Evolutionary conservation across 805 yeast genomes (phyloP).

Genomic region (Yarrowia sp.): DNA sequence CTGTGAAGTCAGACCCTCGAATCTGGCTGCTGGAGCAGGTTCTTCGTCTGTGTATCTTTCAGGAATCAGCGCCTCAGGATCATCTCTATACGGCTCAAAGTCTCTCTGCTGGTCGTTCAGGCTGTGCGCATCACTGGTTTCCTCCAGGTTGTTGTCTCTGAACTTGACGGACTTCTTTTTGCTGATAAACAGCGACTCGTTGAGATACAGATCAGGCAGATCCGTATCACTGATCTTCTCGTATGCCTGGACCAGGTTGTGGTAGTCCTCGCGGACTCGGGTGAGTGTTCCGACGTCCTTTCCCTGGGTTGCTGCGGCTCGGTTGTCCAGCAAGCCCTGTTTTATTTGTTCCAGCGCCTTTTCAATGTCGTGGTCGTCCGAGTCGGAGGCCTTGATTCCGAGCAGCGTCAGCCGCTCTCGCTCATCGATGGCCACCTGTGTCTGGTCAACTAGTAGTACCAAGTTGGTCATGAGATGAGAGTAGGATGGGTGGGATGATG

Average conservation of each 20-base stretch:
- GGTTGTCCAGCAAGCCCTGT: slow-evolving; percentile 32
- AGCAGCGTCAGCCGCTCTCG: slow-evolving; percentile 35
- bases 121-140: slow-evolving; percentile 7
- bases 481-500: neutral
- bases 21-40: slow-evolving; percentile 14
- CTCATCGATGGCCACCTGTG: slow-evolving; percentile 38
- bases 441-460: slow-evolving; percentile 36
- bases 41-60: slow-evolving; percentile 20
- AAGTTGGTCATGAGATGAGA: slow-evolving; percentile 28
- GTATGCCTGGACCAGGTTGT: slow-evolving; percentile 20
- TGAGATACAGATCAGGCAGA: slow-evolving; percentile 14
- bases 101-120: slow-evolving; percentile 11
- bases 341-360: slow-evolving; percentile 32
- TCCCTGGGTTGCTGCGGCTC: slow-evolving; percentile 11
- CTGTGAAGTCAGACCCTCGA: slow-evolving; percentile 17
- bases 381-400: slow-evolving; percentile 34
- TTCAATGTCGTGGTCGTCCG: slow-evolving; percentile 37
- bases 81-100: slow-evolving; percentile 36
- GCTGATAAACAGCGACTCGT: slow-evolving; percentile 22
- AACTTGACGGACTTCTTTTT: slow-evolving; percentile 22
- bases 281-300: slow-evolving; percentile 26
- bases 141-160: slow-evolving; percentile 16
- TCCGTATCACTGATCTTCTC: slow-evolving; percentile 15
- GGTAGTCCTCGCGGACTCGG: slow-evolving; percentile 18
- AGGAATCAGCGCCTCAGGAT: slow-evolving; percentile 31